Base-by-base conservation (phyloP, 2,329 filamentous ascomycete species). In the Colletotrichum tropicale region DNA sequence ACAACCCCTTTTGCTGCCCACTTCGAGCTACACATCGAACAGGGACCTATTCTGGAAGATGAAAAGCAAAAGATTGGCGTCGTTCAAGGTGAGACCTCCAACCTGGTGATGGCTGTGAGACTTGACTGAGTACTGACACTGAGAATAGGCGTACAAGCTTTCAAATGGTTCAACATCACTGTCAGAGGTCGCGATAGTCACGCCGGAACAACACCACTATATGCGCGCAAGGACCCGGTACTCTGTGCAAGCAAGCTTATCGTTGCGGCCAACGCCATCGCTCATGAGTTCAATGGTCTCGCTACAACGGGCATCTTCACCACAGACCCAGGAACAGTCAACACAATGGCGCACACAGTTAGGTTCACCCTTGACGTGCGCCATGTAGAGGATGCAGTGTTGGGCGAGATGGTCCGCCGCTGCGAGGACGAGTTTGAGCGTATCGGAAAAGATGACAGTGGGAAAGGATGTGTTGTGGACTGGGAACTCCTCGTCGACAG, bases 51-150 rank as follows among this genome's bases (percentile, higher is more conserved):
- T 21, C 43, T 52, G n/a, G 43, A 52, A 52, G 43, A 52, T 24
- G 43, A 52, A 52, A 52, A 21, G n/a, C n/a, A 52, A 3, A 52
- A 52, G 3, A 52, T 52, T 21, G 43, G 43, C 2, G 43, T 52
- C n/a, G 43, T 52, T 52, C 43, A 52, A 52, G 43, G 43, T 52
- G 6, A 21, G 43, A 21, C 1, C n/a, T 12, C 43, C n/a, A 7
- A 1, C 3, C 3, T 21, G 1, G 4, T 21, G 6, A 52, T 13
- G 43, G 6, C n/a, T 24, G 1, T 21, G 5, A 52, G 9, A 7
- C 2, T 3, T 21, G 43, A 52, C 43, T 52, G 10, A 52, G n/a
- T 52, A 52, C 3, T 52, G 5, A 52, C 8, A 12, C 0, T 8
- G 2, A 24, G 13, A 52, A 3, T 4, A 52, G 43, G 43, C 43